Evolutionary conservation across 176 grass and related monocot species (phyloP).

Genomic region (Puccinellia tenuiflora): DNA sequence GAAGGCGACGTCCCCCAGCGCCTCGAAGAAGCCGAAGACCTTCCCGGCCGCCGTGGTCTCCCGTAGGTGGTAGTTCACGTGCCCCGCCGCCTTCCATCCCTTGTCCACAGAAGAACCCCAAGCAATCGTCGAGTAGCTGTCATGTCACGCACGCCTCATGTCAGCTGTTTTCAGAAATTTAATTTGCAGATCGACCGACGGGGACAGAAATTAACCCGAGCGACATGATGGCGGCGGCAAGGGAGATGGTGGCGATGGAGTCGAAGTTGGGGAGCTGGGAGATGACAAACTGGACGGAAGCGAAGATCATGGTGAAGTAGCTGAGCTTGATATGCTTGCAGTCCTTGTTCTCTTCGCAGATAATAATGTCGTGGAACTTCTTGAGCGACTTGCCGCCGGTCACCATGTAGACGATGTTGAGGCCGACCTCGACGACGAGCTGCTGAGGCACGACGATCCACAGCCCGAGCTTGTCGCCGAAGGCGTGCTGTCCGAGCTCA

Average conservation of each 20-base stretch:
- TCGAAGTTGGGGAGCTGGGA: neutral
- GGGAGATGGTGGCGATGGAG: neutral
- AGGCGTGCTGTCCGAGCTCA: conserved; percentile 59
- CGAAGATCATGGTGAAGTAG: neutral
- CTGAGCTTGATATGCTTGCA: neutral
- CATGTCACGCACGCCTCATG: neutral
- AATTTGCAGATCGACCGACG: neutral
- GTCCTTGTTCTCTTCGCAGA: conserved; percentile 18
- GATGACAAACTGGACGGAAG: neutral
- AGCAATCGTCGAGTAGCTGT: neutral
- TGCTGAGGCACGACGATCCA: conserved; percentile 57
- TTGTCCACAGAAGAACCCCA: neutral
- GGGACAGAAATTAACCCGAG: neutral
- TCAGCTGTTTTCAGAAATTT: neutral
- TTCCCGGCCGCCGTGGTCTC: conserved; percentile 11
- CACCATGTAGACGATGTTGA: conserved; percentile 60
- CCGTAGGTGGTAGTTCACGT: neutral
- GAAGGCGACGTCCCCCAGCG: conserved; percentile 62
- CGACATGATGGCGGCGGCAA: neutral
- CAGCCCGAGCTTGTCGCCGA: conserved; percentile 42
- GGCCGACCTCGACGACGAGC: conserved; percentile 43
- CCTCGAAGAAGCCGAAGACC: conserved; percentile 69
- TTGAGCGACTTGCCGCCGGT: conserved; percentile 49
- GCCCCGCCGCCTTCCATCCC: neutral
- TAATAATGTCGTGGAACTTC: conserved; percentile 45